phyloP scores from a whole-genome alignment of 331 rosid genomes.

The Rosa hybrid region DNA sequence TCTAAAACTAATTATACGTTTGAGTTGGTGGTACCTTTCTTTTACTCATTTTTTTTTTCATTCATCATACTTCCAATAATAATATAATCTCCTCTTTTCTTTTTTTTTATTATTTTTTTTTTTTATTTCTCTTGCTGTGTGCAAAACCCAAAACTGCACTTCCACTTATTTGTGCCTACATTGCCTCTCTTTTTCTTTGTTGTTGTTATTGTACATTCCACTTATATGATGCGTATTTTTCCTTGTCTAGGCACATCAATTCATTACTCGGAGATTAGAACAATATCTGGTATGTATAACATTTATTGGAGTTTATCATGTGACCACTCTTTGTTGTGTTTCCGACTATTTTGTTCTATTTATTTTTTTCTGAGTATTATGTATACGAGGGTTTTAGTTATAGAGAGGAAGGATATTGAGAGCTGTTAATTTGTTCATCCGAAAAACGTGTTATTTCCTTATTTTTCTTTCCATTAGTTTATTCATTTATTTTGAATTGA shows the following conservation, averaged over 20 bases:
- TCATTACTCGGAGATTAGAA: slow-evolving; percentile 86
- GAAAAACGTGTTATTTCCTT: no score
- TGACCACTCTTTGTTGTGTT: not conserved
- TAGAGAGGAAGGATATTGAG: no score
- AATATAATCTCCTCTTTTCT: not conserved
- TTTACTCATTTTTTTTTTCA: not conserved
- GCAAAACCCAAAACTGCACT: not conserved
- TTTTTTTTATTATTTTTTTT: not conserved
- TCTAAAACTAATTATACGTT: not conserved
- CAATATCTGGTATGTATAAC: slow-evolving; percentile 74
- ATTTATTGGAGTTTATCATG: slow-evolving; percentile 12
- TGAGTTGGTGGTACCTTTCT: not conserved
- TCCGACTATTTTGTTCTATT: not conserved
- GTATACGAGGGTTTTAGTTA: not conserved
- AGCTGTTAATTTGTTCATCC: no score
- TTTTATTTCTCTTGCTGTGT: not conserved
- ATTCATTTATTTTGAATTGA: no score
- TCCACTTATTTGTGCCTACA: not conserved
- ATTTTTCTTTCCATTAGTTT: not conserved
- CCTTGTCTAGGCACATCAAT: slow-evolving; percentile 61
- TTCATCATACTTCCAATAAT: not conserved
- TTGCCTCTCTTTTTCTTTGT: not conserved
- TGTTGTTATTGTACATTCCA: not conserved
- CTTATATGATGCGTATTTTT: slow-evolving; percentile 26
- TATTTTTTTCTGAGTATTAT: not conserved